These are phyloP conservation scores for Quercus agrifolia DNA, from an alignment of 306 rosid species.

Conservation along the genomic window DNA sequence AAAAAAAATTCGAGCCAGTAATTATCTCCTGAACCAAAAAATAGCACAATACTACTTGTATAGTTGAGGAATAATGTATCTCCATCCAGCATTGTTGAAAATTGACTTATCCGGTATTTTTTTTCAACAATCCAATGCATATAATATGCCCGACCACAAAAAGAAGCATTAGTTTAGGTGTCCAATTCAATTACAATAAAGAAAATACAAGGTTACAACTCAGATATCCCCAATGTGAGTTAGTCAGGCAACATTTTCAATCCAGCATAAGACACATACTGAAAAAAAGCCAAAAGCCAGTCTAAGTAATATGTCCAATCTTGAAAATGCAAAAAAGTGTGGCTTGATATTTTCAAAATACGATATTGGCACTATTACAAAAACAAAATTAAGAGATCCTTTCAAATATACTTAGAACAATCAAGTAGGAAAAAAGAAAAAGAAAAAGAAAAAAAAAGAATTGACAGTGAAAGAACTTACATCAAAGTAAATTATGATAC, in stretches of 20 bases:
- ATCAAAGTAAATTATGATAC: constrained; percentile 51
- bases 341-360: not conserved
- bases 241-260: not conserved
- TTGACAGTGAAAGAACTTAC: constrained; percentile 42
- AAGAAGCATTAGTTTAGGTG: not conserved
- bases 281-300: not conserved
- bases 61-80: constrained; percentile 67
- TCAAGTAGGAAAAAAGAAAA: not conserved
- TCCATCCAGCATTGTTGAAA: constrained; percentile 75
- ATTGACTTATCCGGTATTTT: constrained; percentile 48
- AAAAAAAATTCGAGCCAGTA: constrained; percentile 15
- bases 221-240: not conserved
- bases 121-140: constrained; percentile 60
- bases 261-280: not conserved
- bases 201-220: not conserved
- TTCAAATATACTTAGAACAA: not conserved
- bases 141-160: constrained; percentile 35
- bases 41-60: constrained; percentile 52
- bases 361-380: not conserved
- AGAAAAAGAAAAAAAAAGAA: not conserved
- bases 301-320: not conserved
- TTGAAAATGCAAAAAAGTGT: not conserved
- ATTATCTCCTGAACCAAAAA: constrained; percentile 57
- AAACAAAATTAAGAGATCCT: not conserved
- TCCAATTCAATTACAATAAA: not conserved